Evolutionary conservation across 352 stramenopile genomes (phyloP), one percentile per base, ranked within the genome.

Genomic region (Pythium guiyangense): DNA sequence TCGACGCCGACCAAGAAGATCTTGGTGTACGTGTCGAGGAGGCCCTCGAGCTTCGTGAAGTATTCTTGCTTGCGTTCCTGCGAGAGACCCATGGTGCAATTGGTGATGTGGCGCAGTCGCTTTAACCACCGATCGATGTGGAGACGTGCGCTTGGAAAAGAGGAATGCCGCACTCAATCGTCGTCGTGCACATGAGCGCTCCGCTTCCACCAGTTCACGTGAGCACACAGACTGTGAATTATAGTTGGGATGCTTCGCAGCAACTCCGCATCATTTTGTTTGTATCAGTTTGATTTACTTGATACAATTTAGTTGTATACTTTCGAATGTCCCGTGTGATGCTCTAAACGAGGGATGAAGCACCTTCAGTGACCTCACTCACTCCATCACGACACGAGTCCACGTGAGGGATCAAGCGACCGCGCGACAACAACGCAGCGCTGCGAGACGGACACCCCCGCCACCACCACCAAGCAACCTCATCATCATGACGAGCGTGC

Each of bases 1-100:
- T 99, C 97, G 57, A 98, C 96, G 66, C 88, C 81, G 22, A 99
- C 96, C 55, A 99, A 68, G 79, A 99, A 98, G 83, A 98, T 96
- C 77, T 98, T 98, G 76, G 79, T 97, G 92, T 98, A 99, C 57
- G 86, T 92, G 49, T 95, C 82, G 55, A 99, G 86, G 47, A 99
- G 84, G 42, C 77, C 55, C 82, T 99, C 97, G 66, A 99, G 92
- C 62, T 94, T 93, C 45, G 74, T 71, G 77, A 99, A 99, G 89
- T 99, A 99, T 64, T 98, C 96, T 64, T 90, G 79, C 84, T 99
- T 99, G 76, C 96, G 96, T 96, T 98, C 91, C 64, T 95, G 78
- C 62, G 94, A 97, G 66, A 98, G 89, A 91, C 90, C 90, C 93
- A 98, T 98, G 70, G 60, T 64, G 58, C 58, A 55, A 59, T 77